These are phyloP conservation scores for Protomyces lactucae-debilis DNA, from an alignment of 1,139 yeast genomes.

Conservation along the genomic window DNA sequence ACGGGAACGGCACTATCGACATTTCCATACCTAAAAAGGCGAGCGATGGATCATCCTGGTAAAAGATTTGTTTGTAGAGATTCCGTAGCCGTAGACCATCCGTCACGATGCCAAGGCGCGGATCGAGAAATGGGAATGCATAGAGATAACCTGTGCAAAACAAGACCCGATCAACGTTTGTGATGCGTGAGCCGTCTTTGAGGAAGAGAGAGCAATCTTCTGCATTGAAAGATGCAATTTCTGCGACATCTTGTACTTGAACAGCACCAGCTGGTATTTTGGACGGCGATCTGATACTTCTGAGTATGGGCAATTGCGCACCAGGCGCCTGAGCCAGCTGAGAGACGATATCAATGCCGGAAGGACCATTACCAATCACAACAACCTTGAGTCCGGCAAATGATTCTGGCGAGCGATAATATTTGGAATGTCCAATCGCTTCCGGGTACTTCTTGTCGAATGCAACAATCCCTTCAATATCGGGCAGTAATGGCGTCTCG, in stretches of 20 bases:
- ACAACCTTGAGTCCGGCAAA: constrained; percentile 46
- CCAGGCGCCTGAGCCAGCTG: constrained; percentile 44
- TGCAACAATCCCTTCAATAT: constrained; percentile 50
- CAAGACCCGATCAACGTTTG: constrained; percentile 48
- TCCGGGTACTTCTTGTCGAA: constrained; percentile 49
- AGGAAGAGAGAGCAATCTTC: constrained; percentile 39
- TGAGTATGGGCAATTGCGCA: constrained; percentile 3
- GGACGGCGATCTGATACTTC: constrained; percentile 39
- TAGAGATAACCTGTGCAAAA: constrained; percentile 48
- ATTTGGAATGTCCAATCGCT: constrained; percentile 54
- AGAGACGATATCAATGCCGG: constrained; percentile 56
- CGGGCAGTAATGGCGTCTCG: constrained; percentile 52
- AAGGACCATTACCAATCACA: constrained; percentile 59
- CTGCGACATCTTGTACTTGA: constrained; percentile 43
- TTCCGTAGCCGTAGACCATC: constrained; percentile 49
- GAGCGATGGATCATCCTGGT: constrained; percentile 53
- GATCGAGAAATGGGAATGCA: constrained; percentile 13
- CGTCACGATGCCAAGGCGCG: constrained; percentile 37
- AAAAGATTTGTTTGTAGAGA: constrained; percentile 52
- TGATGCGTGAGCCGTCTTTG: constrained; percentile 43
- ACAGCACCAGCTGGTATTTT: constrained; percentile 41
- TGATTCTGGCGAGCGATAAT: constrained; percentile 51
- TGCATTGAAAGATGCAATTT: constrained; percentile 40
- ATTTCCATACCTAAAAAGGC: constrained; percentile 48
- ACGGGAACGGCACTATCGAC: constrained; percentile 54